phyloP scores from a whole-genome alignment of 176 grass and related monocot genomes.

The Oryza glaberrima region DNA sequence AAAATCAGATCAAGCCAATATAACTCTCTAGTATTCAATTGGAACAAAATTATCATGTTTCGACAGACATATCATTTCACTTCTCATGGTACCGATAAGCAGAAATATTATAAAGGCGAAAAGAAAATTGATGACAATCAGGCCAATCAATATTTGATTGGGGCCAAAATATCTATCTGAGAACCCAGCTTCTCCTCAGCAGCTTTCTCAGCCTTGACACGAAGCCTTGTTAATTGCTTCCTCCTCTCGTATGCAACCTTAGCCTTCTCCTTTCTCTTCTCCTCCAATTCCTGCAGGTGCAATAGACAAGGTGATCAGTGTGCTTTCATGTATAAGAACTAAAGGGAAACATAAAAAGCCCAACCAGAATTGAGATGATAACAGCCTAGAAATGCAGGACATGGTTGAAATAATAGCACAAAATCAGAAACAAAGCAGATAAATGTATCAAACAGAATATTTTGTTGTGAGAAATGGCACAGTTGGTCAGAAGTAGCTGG shows the following conservation, averaged over 20 bases:
- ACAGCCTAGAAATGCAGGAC: background rate
- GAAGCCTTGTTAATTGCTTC: slow-evolving; percentile 63
- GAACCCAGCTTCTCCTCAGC: slow-evolving; percentile 62
- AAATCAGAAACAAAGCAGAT: background rate
- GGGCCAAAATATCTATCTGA: background rate
- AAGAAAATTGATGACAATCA: too few relatives aligned
- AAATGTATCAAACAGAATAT: background rate
- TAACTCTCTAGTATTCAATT: too few relatives aligned
- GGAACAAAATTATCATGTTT: too few relatives aligned
- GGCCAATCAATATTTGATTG: too few relatives aligned
- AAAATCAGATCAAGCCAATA: too few relatives aligned
- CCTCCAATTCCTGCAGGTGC: slow-evolving; percentile 49
- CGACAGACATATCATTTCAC: too few relatives aligned
- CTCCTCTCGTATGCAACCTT: slow-evolving; percentile 61
- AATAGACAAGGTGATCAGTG: background rate
- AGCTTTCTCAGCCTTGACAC: slow-evolving; percentile 54
- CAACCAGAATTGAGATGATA: background rate
- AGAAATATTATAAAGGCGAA: too few relatives aligned
- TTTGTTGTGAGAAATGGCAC: background rate
- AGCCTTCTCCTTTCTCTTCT: slow-evolving; percentile 61
- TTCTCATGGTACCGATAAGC: too few relatives aligned
- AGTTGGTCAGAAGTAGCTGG: background rate
- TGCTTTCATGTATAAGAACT: background rate
- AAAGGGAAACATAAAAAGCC: background rate
- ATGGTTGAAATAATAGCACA: background rate